Evolutionary conservation across 805 yeast species (phyloP), one percentile per base, ranked within the genome.

Genomic region (Metschnikowia cubensis): DNA sequence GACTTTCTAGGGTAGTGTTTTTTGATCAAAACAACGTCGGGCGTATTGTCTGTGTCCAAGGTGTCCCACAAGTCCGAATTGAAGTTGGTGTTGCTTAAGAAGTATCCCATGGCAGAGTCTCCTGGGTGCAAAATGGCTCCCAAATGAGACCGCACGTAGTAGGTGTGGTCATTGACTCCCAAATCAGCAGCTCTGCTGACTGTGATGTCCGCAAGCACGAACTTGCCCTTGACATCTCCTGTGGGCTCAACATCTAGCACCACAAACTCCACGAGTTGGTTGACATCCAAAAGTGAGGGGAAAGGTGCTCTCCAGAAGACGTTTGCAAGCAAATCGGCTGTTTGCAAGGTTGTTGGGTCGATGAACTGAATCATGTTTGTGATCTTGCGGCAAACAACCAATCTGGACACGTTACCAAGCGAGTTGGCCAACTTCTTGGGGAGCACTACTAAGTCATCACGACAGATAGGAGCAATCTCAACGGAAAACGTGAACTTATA

Each of bases 111-210:
- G 18, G 83, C 96, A 13, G 94, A 85, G 67, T 94, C 99, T 59
- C 99, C 99, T 3, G 98, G 96, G 67, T 94, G 97, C 62, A 94
- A 77, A 58, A 94, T 82, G 53, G 86, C 97, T 57, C 99, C 99
- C 44, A 94, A 74, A 67, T 95, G 99, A 0, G 97, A 83, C 65
- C 97, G 81, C 32, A 92, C 83, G 57, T 87, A 89, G 65, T 79
- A 91, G 42, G 89, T 85, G 54, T 79, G 79, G 63, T 90, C 96
- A 64, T 90, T 90, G 46, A 79, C 78, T 40, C 97, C 97, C 74
- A 94, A 68, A 68, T 94, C 99, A 43, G 84, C 69, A 15, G 96
- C 82, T 64, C 97, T 81, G n/a, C 96, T 92, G 36, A 91, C 84
- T 2, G 96, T 89, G 31, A 89, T 80, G 66, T 94, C 98, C 1